These are phyloP conservation scores for Aurantiochytrium sp. DNA, from an alignment of 108 stramenopile species.

Conservation along the genomic window DNA sequence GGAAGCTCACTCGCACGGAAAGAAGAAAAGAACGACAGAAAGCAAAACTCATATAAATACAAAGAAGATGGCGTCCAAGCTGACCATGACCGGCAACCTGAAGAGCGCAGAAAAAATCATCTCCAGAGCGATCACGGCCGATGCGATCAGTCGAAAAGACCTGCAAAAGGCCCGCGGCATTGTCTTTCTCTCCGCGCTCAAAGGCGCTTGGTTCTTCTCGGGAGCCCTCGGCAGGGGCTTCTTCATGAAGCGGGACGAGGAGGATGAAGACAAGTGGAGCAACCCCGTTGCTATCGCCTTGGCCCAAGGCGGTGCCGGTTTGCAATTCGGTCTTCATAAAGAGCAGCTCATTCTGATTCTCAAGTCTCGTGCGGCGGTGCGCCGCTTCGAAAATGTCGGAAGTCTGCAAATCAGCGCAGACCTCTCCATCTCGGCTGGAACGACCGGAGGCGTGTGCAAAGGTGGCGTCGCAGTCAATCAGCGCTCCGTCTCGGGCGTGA, in stretches of 20 bases:
- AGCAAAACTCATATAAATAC: not conserved
- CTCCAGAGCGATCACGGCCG: not conserved
- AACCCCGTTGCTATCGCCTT: not conserved
- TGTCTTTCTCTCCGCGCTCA: not conserved
- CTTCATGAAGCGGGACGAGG: not conserved
- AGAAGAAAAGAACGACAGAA: not conserved
- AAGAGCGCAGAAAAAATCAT: not conserved
- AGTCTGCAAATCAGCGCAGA: not conserved
- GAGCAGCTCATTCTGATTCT: not conserved
- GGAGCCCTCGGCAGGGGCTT: not conserved
- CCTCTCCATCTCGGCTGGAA: not conserved
- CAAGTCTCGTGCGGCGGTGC: not conserved
- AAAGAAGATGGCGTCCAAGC: not conserved
- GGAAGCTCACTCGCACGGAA: no score
- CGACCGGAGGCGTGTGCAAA: not conserved
- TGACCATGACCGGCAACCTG: not conserved
- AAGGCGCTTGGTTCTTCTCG: not conserved
- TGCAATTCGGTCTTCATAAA: not conserved
- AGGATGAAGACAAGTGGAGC: not conserved
- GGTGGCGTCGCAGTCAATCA: not conserved
- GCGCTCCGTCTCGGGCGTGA: no score
- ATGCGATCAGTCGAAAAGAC: not conserved
- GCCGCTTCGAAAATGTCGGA: not conserved
- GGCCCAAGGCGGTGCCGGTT: not conserved
- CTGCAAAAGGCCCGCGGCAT: not conserved